Conservation (phyloP, 2,329 filamentous ascomycete genomes). For the Aspergillus jensenii region DNA sequence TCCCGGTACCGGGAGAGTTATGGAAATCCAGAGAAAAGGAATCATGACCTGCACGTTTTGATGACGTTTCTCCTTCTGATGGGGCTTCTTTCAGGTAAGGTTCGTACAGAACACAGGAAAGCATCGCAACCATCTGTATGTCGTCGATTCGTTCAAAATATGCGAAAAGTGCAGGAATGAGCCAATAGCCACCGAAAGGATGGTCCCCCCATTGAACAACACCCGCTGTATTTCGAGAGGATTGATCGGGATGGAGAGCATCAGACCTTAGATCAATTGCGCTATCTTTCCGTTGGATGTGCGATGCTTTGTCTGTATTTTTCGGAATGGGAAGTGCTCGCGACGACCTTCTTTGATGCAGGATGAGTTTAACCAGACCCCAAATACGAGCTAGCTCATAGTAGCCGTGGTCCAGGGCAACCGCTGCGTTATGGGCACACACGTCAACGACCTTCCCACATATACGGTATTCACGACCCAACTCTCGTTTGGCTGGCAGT, state of each 20-base stretch:
- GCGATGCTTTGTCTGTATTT: constrained; percentile 63
- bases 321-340: constrained; percentile 61
- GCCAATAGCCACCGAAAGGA: constrained; percentile 55
- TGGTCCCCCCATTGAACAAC: constrained; percentile 58
- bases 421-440: constrained; percentile 77
- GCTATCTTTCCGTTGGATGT: constrained; percentile 39
- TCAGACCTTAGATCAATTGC: constrained; percentile 34
- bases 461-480: constrained; percentile 78
- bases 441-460: constrained; percentile 80
- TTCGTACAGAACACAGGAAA: constrained; percentile 60
- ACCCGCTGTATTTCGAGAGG: constrained; percentile 38
- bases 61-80: constrained; percentile 20
- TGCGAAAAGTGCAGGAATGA: constrained; percentile 58
- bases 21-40: constrained; percentile 51
- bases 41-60: constrained; percentile 45
- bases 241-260: constrained; percentile 31
- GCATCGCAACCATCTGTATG: constrained; percentile 65
- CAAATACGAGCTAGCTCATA: constrained; percentile 77
- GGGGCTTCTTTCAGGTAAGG: constrained; percentile 43
- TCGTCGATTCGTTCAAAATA: constrained; percentile 63
- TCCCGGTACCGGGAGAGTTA: constrained; percentile 41
- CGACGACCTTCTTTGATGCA: constrained; percentile 74
- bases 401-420: constrained; percentile 70
- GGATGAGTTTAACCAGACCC: constrained; percentile 74
- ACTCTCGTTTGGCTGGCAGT: constrained; percentile 73